Evolutionary conservation across 2,329 filamentous ascomycete genomes (phyloP), one percentile per base, ranked within the genome.

Genomic region (Pleurostoma richardsiae): DNA sequence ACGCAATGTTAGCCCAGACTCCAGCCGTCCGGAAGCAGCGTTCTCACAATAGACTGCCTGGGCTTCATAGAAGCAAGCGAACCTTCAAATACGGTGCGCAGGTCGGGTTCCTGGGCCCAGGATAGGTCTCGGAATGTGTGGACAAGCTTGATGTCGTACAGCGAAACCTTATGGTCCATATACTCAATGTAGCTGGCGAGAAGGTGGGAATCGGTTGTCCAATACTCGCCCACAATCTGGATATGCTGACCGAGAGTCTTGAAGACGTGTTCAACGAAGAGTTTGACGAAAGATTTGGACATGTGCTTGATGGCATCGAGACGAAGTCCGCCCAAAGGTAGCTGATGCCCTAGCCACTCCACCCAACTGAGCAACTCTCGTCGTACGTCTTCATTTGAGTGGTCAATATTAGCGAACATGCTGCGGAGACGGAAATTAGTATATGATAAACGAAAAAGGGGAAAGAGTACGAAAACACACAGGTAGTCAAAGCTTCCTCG

Each of bases 301-400:
- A 83, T 87, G 64, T 90, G 86, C 64, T 88, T 86, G 30, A 83
- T 80, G 10, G 85, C 86, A 60, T 90, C 86, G 43, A 89, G 75
- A 19, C 86, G 74, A 61, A 89, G 83, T 1, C 85, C 85, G 50
- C 76, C 72, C 8, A 89, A 66, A 0, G 77, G 76, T 0, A 87
- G 59, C 49, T 83, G 70, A 5, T 76, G 67, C 1, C 77, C 74
- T 47, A 90, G 71, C 86, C 86, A 90, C 4, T 75, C 67, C 2
- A 80, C 82, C 86, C 85, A 89, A 43, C 74, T 71, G 45, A 83
- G 69, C 4, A 88, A 74, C 52, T 89, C 86, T 4, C 74, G 62
- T 31, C 73, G 70, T 7, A 88, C 85, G 54, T 86, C 84, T 0
- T 72, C 71, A 48, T 86, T 75, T 3, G 68, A 64, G 59, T 85